Evolutionary conservation across 768 basidiomycete genomes (phyloP).

Genomic region (Mrakia blollopis): DNA sequence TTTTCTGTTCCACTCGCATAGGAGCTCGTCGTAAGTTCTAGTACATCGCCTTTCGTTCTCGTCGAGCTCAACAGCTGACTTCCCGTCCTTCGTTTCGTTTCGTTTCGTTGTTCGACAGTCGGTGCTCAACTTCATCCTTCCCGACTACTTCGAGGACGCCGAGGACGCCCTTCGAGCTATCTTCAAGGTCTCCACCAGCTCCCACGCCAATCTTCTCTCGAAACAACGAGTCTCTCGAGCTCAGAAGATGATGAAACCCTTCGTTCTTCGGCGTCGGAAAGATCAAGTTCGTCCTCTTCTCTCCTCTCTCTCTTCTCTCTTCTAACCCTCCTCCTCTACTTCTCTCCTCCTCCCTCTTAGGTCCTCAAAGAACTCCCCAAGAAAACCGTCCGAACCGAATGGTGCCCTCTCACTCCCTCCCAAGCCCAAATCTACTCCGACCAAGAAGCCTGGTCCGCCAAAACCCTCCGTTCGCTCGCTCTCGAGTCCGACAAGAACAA

Average conservation of each 20-base stretch:
- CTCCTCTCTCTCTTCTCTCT: neutral
- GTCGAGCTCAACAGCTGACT: neutral
- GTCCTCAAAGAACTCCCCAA: slow-evolving; percentile 88
- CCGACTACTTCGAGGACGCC: slow-evolving; percentile 72
- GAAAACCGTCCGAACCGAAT: slow-evolving; percentile 88
- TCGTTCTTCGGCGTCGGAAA: slow-evolving; percentile 93
- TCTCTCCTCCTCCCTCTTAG: slow-evolving; percentile 45
- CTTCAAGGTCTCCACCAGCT: slow-evolving; percentile 87
- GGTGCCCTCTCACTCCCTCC: slow-evolving; percentile 83
- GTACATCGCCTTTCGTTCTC: neutral
- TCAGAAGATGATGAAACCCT: slow-evolving; percentile 99
- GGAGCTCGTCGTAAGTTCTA: slow-evolving; percentile 26
- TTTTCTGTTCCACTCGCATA: neutral
- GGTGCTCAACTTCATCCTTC: slow-evolving; percentile 94
- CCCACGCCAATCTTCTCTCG: slow-evolving; percentile 78
- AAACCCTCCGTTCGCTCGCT: slow-evolving; percentile 64
- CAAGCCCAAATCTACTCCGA: slow-evolving; percentile 82
- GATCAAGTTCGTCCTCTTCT: slow-evolving; percentile 61
- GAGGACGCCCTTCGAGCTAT: slow-evolving; percentile 80
- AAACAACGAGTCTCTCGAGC: slow-evolving; percentile 90
- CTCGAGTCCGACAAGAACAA: slow-evolving; percentile 41
- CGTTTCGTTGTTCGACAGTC: slow-evolving; percentile 54
- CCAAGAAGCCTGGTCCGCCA: slow-evolving; percentile 70
- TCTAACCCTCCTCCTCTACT: neutral
- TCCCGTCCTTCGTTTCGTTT: no score